phyloP scores from a whole-genome alignment of 371 early-diverging fungal species.

The Mucor circinelloides region DNA sequence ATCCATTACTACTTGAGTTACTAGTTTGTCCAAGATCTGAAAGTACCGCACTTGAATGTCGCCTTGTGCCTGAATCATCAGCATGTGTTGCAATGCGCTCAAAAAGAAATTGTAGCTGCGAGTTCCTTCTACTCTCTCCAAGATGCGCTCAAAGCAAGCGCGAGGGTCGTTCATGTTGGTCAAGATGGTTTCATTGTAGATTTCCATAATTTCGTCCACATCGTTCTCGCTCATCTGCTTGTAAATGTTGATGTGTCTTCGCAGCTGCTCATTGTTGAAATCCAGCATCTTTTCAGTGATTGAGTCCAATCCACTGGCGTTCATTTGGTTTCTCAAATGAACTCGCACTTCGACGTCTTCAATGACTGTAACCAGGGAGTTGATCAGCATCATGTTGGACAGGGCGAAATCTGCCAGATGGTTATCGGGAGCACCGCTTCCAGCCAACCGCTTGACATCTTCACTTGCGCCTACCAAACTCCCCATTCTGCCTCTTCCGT shows the following conservation, averaged over 20 bases:
- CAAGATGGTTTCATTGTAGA: conserved; percentile 73
- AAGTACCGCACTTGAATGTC: conserved; percentile 71
- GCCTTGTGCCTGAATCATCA: conserved; percentile 73
- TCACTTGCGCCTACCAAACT: conserved; percentile 81
- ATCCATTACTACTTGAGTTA: conserved; percentile 84
- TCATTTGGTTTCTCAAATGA: conserved; percentile 78
- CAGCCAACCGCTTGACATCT: conserved; percentile 67
- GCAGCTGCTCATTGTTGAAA: conserved; percentile 72
- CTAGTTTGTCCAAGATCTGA: conserved; percentile 76
- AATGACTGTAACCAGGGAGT: conserved; percentile 76
- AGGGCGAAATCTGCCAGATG: conserved; percentile 82
- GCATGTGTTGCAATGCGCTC: conserved; percentile 76
- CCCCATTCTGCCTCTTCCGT: conserved; percentile 82
- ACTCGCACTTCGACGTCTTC: conserved; percentile 80
- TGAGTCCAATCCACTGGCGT: conserved; percentile 68
- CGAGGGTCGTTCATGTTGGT: conserved; percentile 82
- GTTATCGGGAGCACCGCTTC: conserved; percentile 62
- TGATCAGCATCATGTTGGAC: conserved; percentile 83
- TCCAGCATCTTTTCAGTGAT: conserved; percentile 77
- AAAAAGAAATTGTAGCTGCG: conserved; percentile 78
- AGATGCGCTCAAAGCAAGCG: conserved; percentile 75
- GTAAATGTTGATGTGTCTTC: conserved; percentile 75
- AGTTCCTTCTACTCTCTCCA: conserved; percentile 74
- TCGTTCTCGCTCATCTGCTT: conserved; percentile 80
- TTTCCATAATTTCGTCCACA: conserved; percentile 76